Conservation (phyloP, 2,329 filamentous ascomycete species). For the Thelonectria rubi region DNA sequence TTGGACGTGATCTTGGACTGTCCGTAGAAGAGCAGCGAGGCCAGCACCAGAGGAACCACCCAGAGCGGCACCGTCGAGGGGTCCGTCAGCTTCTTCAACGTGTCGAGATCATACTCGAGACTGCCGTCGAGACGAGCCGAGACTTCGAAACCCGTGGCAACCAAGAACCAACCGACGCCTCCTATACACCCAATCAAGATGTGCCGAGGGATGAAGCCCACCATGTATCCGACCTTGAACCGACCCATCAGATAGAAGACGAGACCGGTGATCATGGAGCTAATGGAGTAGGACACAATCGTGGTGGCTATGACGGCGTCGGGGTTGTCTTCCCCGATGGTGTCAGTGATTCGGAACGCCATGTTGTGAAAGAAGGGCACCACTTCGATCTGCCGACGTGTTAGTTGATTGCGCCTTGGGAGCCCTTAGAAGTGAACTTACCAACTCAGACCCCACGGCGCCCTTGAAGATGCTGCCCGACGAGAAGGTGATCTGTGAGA, state of each 20-base stretch:
- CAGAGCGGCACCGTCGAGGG: constrained; percentile 82
- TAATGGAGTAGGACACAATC: constrained; percentile 88
- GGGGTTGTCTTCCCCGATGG: constrained; percentile 81
- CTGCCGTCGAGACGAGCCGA: constrained; percentile 88
- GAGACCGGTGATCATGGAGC: constrained; percentile 87
- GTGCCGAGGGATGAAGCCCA: constrained; percentile 95
- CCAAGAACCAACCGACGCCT: constrained; percentile 93
- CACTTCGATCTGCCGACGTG: constrained; percentile 78
- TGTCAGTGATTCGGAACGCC: constrained; percentile 84
- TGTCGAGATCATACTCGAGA: constrained; percentile 81
- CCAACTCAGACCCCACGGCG: constrained; percentile 92
- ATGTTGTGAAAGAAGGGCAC: constrained; percentile 99
- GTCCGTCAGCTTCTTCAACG: constrained; percentile 77
- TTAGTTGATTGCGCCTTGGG: constrained; percentile 13
- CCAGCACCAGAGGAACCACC: constrained; percentile 80
- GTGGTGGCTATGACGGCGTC: constrained; percentile 93
- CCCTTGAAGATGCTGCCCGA: constrained; percentile 88
- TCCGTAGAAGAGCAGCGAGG: constrained; percentile 77
- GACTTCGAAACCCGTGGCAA: constrained; percentile 92
- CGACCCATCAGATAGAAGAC: constrained; percentile 93
- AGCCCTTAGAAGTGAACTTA: constrained; percentile 48
- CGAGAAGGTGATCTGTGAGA: constrained; percentile 91
- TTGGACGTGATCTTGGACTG: constrained; percentile 82
- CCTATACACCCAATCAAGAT: constrained; percentile 98
- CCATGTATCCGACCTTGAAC: constrained; percentile 88